Evolutionary conservation across 192 early-diverging fungal species (phyloP).

Genomic region (Cladochytrium replicatum): DNA sequence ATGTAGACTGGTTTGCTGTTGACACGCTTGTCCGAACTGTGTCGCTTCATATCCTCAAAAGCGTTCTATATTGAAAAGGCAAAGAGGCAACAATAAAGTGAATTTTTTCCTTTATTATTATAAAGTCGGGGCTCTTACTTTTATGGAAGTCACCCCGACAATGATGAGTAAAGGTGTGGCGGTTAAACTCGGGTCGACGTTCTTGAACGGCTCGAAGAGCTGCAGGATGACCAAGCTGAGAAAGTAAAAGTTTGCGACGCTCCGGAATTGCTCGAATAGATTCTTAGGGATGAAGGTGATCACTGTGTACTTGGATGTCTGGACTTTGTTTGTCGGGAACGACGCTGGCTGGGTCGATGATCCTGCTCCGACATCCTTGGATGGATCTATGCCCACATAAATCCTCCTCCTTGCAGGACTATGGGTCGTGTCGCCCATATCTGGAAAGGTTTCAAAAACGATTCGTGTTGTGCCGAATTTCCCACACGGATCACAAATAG

Average conservation of each 20-base stretch:
- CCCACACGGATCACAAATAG: too few species aligned
- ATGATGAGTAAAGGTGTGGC: constrained; percentile 41
- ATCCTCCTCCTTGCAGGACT: too few species aligned
- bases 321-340: constrained; percentile 39
- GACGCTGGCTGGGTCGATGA: too few species aligned
- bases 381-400: too few species aligned
- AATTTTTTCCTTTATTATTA: background rate
- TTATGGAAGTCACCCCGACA: constrained; percentile 32
- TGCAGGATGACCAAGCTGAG: constrained; percentile 73
- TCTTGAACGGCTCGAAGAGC: constrained; percentile 55
- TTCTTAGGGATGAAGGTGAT: constrained; percentile 90
- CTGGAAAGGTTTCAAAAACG: too few species aligned
- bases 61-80: constrained; percentile 49
- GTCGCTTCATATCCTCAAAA: constrained; percentile 80
- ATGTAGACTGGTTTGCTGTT: constrained; percentile 60
- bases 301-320: constrained; percentile 85
- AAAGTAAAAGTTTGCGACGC: constrained; percentile 94
- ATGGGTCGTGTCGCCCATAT: too few species aligned
- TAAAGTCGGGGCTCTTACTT: constrained; percentile 11
- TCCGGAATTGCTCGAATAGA: constrained; percentile 92
- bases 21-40: constrained; percentile 70
- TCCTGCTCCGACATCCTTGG: too few species aligned
- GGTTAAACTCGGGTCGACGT: constrained; percentile 34
- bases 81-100: background rate
- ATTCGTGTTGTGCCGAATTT: too few species aligned